These are phyloP conservation scores for Nakazawaea wyomingensis DNA, from an alignment of 805 yeast genomes.

Conservation along the genomic window DNA sequence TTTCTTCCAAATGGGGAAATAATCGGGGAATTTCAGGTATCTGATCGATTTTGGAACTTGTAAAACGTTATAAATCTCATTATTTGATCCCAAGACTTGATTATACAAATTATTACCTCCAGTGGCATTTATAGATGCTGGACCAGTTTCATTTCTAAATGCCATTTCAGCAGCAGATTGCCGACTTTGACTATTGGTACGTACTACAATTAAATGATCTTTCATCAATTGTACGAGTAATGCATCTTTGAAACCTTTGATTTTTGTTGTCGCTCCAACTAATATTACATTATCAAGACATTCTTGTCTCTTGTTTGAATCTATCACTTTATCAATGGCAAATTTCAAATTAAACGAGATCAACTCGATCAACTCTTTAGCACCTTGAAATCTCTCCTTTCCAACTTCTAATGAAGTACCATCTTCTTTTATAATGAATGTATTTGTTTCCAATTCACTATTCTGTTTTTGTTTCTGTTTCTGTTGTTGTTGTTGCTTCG, in stretches of 20 bases:
- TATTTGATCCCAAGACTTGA: conserved; percentile 9
- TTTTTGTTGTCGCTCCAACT: conserved; percentile 71
- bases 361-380: conserved; percentile 49
- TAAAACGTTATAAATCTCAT: conserved; percentile 27
- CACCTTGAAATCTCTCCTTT: conserved; percentile 82
- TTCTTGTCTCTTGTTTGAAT: conserved; percentile 67
- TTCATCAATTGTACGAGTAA: conserved; percentile 52
- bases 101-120: conserved; percentile 17
- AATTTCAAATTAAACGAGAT: conserved; percentile 52
- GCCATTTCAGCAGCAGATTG: conserved; percentile 19
- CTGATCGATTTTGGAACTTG: conserved; percentile 82
- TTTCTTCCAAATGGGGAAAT: conserved; percentile 92
- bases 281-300: conserved; percentile 80
- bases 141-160: conserved; percentile 24
- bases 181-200: conserved; percentile 15
- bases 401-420: conserved; percentile 69
- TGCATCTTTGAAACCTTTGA: conserved; percentile 73
- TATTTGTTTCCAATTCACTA: conserved; percentile 66
- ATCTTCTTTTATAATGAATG: conserved; percentile 55
- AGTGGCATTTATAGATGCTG: conserved; percentile 9
- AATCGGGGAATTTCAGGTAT: conserved; percentile 74
- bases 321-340: conserved; percentile 49
- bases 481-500: too few species aligned
- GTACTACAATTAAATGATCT: conserved; percentile 43
- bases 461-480: too few species aligned